A percentile compares a stretch with the other conserved stretches of the same genome.
Evolutionary conservation across 169 alveolate species (phyloP).

Genomic region (Plasmodium cynomolgi): DNA sequence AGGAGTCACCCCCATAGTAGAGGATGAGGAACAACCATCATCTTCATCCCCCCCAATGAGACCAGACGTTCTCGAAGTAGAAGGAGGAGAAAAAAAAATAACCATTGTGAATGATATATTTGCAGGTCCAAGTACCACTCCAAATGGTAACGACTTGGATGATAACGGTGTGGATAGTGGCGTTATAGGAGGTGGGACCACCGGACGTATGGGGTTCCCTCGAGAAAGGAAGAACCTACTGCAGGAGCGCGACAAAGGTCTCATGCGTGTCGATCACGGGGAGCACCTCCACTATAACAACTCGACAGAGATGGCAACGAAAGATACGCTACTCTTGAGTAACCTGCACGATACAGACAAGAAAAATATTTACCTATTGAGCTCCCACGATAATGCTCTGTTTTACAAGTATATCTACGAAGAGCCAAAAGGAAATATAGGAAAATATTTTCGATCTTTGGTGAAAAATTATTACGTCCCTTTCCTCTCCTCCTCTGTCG

Average conservation of each 20-base stretch:
- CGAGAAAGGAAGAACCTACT: not conserved
- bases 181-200: not conserved
- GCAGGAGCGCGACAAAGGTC: not conserved
- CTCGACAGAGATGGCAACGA: conserved; percentile 34
- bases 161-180: not conserved
- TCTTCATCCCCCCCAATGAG: not conserved
- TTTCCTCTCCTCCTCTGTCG: conserved; percentile 51
- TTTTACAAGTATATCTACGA: conserved; percentile 68
- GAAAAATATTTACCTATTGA: conserved; percentile 33
- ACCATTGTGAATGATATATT: not conserved
- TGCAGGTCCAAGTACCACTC: too few species aligned
- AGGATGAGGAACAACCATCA: not conserved
- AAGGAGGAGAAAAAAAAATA: not conserved
- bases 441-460: conserved; percentile 29
- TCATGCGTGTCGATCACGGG: not conserved
- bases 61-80: not conserved
- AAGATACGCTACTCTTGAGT: conserved; percentile 2
- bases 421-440: conserved; percentile 72
- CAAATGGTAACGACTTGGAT: not conserved
- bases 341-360: conserved; percentile 10
- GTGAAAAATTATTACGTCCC: conserved; percentile 67
- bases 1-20: not conserved
- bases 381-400: conserved; percentile 62
- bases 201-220: not conserved
- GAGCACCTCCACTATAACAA: not conserved